Evolutionary conservation across 257 asterid species (phyloP), one percentile per base, ranked within the genome.

Genomic region (Nicotiana sylvestris): DNA sequence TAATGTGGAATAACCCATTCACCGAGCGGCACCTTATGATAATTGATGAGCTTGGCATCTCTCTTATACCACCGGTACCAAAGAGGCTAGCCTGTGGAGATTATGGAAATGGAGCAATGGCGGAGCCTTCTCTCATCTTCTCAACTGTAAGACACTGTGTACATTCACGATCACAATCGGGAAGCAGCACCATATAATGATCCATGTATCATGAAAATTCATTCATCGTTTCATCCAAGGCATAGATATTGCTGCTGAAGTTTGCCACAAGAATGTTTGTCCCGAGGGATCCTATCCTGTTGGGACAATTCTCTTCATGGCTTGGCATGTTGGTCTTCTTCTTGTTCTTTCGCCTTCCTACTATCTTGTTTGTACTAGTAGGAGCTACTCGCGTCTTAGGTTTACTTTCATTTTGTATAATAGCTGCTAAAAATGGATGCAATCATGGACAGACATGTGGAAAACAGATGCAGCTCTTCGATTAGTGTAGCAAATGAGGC

Each of bases 101-200:
- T 80, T 90, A 95, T 77, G 99, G 96, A 53, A 92, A 91, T n/a
- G 96, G 98, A 21, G 97, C 98, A 56, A 92, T 94, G 98, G 98
- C 98, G 12, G 99, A 95, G 83, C 92, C 95, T 81, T 89, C 92
- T 12, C 86, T 88, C 57, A 95, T 95, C 87, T 91, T 84, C 87
- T 86, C 91, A 58, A 93, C 97, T 27, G 84, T 92, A 74, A 85
- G 99, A 83, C 89, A 91, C 81, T 88, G 86, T 88, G 80, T 79
- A 43, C 91, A 91, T 84, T 85, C 87, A 5, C 86, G 85, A 27
- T 83, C 82, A 81, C 86, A 88, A 64, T 66, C 89, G 25, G 77
- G 66, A 53, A 77, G 74, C 30, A 46, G 82, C 53, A 85, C 58
- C 33, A 21, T 39, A 6, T n/a, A 9, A 37, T 69, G 77, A 69